Evolutionary conservation across 1,284 basidiomycete genomes (phyloP), one percentile per base, ranked within the genome.

Genomic region (Athelia sp.): DNA sequence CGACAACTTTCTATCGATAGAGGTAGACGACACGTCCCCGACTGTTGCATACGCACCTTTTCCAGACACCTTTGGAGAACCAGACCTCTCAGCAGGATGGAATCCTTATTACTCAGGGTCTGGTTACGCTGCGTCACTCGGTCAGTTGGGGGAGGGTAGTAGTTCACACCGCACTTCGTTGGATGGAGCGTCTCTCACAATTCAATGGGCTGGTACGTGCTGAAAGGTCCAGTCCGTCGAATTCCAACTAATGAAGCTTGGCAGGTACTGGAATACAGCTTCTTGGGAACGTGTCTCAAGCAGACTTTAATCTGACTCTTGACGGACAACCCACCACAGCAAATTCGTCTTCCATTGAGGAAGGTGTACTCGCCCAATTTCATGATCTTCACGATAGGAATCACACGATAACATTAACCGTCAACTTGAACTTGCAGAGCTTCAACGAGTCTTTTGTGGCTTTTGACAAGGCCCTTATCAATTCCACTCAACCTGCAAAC

Each of bases 11-110:
- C 70, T 79, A 57, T 68, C 72, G 56, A 68, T 87, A 65, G 62
- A 67, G 50, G 69, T 89, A 60, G 78, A 84, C 63, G 79, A 88
- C 62, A 78, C 79, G 46, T 87, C 85, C 29, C 87, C 87, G 13
- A 62, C 71, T 43, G 68, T 89, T 56, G 58, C 60, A 35, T 89
- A 87, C 67, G 71, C 66, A 50, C 87, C 86, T 18, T 76, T 80
- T 51, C 58, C 68, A 44, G 78, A 82, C 61, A 79, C 76, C 15
- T 65, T 76, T 50, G 67, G 73, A 29, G 63, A 68, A 14, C 68
- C 76, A 1, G 70, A 78, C 56, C 56, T 78, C 46, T 58, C 64
- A n/a, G 70, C 69, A 26, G 82, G 84, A 58, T 89, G 86, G 87
- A 81, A 81, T 60, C 76, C 82, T 17, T 76, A 73, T 63, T 85